Base-by-base conservation (phyloP, 768 basidiomycete species). In the Lactarius sanguifluus region DNA sequence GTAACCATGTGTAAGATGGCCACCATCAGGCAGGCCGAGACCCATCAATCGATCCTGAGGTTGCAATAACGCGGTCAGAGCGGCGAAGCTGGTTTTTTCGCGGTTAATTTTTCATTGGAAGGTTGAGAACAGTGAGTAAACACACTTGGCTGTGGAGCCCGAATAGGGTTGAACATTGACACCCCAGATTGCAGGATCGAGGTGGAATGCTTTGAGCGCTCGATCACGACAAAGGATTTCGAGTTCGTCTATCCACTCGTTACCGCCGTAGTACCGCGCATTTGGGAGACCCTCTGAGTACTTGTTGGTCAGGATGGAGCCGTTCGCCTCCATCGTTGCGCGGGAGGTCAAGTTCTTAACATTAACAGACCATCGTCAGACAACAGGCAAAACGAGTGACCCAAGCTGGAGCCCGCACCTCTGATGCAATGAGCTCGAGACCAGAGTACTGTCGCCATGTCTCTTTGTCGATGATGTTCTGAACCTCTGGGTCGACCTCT, bases 111-210 rank as follows among this genome's bases (percentile, higher is more conserved):
- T 28, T 45, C 41, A 38, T 52, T 16, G 34, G 34, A 36, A 18
- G 50, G 54, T n/a, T 9, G 13, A 57, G 23, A 36, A 43, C 47
- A 62, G 25, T 20, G 23, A 2, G 23, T 30, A 36, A 38, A 80
- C 89, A 50, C 75, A 94, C 92, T 96, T 96, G 69, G 94, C 94
- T 52, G 94, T 96, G 86, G 91, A 68, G 65, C 93, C 92, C 72
- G 95, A 97, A 80, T 98, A 99, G 8, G 97, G 97, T 79, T 99
- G 97, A 64, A 99, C 97, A 75, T 98, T 98, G 79, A 99, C 95
- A 71, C 96, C 96, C 97, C 97, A 98, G 77, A 88, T 86, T 57
- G 80, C 82, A 52, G 92, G 86, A 80, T 98, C 94, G 70, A 98
- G 91, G 83, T 93, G 87, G 86, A 98, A 99, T 3, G 96, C 96